Percentiles rank a stretch among this genome's conserved stretches.
Evolutionary conservation across 352 stramenopile species (phyloP).

Genomic region (Globisporangium nunn): DNA sequence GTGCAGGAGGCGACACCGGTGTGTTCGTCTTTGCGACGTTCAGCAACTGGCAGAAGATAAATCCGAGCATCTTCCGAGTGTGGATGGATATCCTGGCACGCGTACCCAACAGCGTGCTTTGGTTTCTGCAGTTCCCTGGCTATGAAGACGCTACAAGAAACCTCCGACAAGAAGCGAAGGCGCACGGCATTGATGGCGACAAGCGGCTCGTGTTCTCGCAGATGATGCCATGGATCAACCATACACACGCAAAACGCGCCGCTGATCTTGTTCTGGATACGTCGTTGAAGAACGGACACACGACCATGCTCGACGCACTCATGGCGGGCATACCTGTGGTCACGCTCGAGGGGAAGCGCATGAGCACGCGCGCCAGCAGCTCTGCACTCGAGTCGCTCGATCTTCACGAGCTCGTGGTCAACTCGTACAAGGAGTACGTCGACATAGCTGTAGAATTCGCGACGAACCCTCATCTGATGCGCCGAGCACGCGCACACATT

Average conservation of each 20-base stretch:
- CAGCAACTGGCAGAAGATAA: constrained; percentile 88
- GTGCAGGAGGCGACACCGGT: constrained; percentile 4
- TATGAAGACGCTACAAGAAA: constrained; percentile 37
- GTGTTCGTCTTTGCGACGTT: constrained; percentile 76
- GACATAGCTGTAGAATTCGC: constrained; percentile 58
- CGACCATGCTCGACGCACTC: constrained; percentile 68
- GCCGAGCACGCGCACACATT: constrained; percentile 27
- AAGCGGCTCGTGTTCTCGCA: constrained; percentile 49
- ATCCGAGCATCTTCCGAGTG: constrained; percentile 54
- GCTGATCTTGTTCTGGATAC: constrained; percentile 79
- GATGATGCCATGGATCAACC: constrained; percentile 66
- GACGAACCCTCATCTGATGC: constrained; percentile 21
- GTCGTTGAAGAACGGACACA: constrained; percentile 81
- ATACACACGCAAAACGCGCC: constrained; percentile 61
- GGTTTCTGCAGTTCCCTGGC: constrained; percentile 63
- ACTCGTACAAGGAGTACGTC: constrained; percentile 79
- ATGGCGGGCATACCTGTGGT: constrained; percentile 73
- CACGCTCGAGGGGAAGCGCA: constrained; percentile 56
- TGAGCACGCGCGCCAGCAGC: constrained; percentile 59
- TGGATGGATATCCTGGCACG: constrained; percentile 77
- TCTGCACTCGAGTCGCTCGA: constrained; percentile 46
- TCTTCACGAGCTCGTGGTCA: constrained; percentile 47
- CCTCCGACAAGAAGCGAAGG: constrained; percentile 42
- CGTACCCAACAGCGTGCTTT: constrained; percentile 64
- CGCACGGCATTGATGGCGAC: constrained; percentile 40